These are phyloP conservation scores for Ensete glaucum DNA, from an alignment of 176 grass and related monocot genomes.

Conservation along the genomic window DNA sequence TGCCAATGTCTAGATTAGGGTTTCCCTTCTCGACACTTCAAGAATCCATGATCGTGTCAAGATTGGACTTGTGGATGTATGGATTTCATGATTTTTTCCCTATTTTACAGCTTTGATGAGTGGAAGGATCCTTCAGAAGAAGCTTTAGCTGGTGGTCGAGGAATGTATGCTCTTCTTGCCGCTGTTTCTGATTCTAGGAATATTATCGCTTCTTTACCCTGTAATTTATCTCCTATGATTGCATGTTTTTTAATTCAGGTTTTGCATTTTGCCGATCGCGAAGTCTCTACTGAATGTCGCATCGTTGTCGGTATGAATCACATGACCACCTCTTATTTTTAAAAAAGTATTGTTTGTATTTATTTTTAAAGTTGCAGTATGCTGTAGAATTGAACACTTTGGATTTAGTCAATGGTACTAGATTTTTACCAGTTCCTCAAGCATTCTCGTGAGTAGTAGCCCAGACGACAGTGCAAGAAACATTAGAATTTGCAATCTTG, in stretches of 20 bases:
- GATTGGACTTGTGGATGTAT: neutral
- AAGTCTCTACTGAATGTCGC: conserved; percentile 22
- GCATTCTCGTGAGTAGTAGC: no score
- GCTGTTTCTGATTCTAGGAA: neutral
- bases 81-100: neutral
- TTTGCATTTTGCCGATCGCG: conserved; percentile 35
- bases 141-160: conserved; percentile 39
- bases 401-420: neutral
- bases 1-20: neutral
- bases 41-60: neutral
- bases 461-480: no score
- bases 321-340: neutral
- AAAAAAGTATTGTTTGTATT: neutral
- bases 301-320: conserved; percentile 27
- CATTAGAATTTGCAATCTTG: no score
- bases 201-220: neutral
- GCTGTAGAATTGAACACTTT: neutral
- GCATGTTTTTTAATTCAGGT: conserved; percentile 19
- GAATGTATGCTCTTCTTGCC: conserved; percentile 30
- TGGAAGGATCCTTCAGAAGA: conserved; percentile 43
- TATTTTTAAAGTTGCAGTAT: neutral
- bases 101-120: conserved; percentile 40
- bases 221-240: neutral
- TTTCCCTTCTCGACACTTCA: neutral
- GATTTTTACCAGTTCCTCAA: no score